Evolutionary conservation across 371 early-diverging fungal genomes (phyloP), one percentile per base, ranked within the genome.

Genomic region (Mucor sp.): DNA sequence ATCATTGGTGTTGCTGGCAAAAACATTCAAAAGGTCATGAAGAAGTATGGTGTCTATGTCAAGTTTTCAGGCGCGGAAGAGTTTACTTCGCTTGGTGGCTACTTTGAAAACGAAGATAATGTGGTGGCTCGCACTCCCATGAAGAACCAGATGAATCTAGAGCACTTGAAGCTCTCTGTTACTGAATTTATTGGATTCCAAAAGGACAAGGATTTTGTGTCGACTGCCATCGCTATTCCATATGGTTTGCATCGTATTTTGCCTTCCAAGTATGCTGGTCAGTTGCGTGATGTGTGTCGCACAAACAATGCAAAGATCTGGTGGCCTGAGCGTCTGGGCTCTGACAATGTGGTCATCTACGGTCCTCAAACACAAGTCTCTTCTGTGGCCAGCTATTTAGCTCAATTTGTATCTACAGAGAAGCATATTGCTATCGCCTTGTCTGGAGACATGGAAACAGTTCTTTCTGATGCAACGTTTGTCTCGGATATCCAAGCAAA

Each of bases 1-100:
- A 95, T 97, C 66, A 97, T 97, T 67, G 97, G 97, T 30, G 93
- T 92, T 23, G 95, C 94, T 4, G 97, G 97, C 69, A 96, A 94
- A 74, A 94, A 94, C 77, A 96, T 97, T 55, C 96, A 96, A 70
- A 84, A 90, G 55, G 94, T 96, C 72, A 97, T 97, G 97, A 97
- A 95, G 65, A 92, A 94, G 69, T 94, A 90, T 66, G 96, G 95
- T 21, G 97, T 97, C 3, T 96, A 95, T 69, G 94, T 97, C 63
- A 97, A 96, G 74, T 96, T 96, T 74, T 89, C 89, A 39, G 93
- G 90, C 58, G 86, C 90, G 0, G 93, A 93, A 63, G 95, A 95
- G 67, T 91, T 87, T 67, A 85, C 88, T 7, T 78, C 82, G 2
- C 70, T 92, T 8, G 94, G 94, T 4, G 95, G 94, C 0, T 92